phyloP scores from a whole-genome alignment of 2,329 filamentous ascomycete species.

The Calonectria pauciramosa region DNA sequence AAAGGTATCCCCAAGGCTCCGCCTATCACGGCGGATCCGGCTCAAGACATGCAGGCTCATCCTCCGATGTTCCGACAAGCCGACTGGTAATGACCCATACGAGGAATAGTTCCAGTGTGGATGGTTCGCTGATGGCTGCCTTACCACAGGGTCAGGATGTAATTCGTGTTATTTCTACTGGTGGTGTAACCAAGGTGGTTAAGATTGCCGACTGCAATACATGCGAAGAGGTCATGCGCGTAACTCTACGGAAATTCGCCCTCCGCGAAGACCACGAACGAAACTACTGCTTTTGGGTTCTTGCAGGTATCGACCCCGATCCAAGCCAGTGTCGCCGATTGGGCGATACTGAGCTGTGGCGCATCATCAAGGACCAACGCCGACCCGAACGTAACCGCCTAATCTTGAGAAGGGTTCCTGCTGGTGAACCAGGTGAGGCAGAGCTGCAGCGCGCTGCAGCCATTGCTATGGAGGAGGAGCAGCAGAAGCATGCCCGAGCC shows the following conservation, averaged over 20 bases:
- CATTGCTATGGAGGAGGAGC: slow-evolving; percentile 90
- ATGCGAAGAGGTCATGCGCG: slow-evolving; percentile 91
- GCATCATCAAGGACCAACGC: slow-evolving; percentile 88
- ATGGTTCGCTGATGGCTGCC: slow-evolving; percentile 87
- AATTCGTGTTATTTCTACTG: slow-evolving; percentile 93
- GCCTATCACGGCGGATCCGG: slow-evolving; percentile 61
- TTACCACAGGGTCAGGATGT: slow-evolving; percentile 89
- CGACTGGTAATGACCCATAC: slow-evolving; percentile 77
- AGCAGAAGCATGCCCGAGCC: slow-evolving; percentile 76
- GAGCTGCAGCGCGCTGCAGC: slow-evolving; percentile 90
- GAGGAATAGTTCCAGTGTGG: slow-evolving; percentile 85
- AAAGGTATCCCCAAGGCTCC: slow-evolving; percentile 70
- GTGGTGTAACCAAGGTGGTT: slow-evolving; percentile 91
- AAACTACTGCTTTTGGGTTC: slow-evolving; percentile 97
- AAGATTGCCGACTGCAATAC: slow-evolving; percentile 93
- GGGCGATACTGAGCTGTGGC: slow-evolving; percentile 88
- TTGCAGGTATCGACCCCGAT: slow-evolving; percentile 87
- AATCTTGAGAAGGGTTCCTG: slow-evolving; percentile 92
- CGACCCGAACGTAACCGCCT: slow-evolving; percentile 90
- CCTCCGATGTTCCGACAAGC: slow-evolving; percentile 74
- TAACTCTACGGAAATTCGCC: slow-evolving; percentile 88
- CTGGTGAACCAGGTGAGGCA: slow-evolving; percentile 87
- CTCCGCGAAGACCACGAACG: slow-evolving; percentile 91
- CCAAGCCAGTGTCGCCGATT: slow-evolving; percentile 85
- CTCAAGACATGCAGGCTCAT: slow-evolving; percentile 70